phyloP scores from a whole-genome alignment of 2,329 filamentous ascomycete genomes.

The Cercospora nicotianae region DNA sequence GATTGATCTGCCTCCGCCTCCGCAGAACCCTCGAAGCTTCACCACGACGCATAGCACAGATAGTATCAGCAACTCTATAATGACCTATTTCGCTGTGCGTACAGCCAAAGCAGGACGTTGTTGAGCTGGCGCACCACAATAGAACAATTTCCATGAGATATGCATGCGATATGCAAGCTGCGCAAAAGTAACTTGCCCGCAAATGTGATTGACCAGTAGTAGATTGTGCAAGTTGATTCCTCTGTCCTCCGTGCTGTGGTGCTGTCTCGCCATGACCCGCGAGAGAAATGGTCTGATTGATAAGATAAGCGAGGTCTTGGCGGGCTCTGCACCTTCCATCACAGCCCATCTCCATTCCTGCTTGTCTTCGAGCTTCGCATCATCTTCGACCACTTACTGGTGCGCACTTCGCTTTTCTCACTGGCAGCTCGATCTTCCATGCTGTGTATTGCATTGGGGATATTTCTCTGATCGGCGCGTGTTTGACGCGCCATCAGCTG shows the following conservation, averaged over 20 bases:
- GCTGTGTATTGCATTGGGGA: background rate
- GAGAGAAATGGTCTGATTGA: background rate
- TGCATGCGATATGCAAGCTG: background rate
- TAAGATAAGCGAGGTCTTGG: constrained; percentile 1
- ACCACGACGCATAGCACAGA: background rate
- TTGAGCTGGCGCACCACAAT: background rate
- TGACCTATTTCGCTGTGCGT: background rate
- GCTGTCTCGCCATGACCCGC: background rate
- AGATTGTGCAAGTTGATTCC: background rate
- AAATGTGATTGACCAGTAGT: background rate
- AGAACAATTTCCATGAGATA: background rate
- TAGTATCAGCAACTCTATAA: background rate
- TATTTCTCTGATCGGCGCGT: background rate
- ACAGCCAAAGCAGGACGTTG: background rate
- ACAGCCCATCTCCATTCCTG: background rate
- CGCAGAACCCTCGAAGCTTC: background rate
- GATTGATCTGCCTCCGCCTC: background rate
- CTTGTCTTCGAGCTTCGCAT: background rate
- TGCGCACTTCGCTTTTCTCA: background rate
- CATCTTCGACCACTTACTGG: background rate
- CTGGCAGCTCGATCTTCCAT: background rate
- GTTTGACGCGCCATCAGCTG: background rate
- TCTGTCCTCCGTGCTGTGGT: background rate
- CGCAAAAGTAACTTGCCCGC: background rate
- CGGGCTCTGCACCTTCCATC: background rate